Evolutionary conservation across 805 yeast species (phyloP).

Genomic region (Yamadazyma sp.): DNA sequence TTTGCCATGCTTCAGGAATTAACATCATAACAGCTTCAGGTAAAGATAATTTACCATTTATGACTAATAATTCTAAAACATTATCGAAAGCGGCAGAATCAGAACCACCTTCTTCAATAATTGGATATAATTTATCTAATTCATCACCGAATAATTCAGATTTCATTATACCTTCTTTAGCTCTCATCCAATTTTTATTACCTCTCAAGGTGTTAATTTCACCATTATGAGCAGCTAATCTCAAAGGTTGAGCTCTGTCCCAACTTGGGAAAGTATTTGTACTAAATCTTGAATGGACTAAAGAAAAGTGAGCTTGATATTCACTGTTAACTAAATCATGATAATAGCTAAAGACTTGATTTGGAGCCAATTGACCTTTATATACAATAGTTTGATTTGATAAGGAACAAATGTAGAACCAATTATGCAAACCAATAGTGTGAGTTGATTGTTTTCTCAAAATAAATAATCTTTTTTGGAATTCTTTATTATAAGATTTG

Average conservation of each 20-base stretch:
- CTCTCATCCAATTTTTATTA: slow-evolving; percentile 98
- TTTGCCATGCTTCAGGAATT: slow-evolving; percentile 98
- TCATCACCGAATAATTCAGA: slow-evolving; percentile 87
- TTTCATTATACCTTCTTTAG: slow-evolving; percentile 95
- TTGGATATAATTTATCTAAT: slow-evolving; percentile 85
- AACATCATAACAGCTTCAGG: slow-evolving; percentile 97
- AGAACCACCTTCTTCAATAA: slow-evolving; percentile 97
- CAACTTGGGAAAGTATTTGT: slow-evolving; percentile 99
- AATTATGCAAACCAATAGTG: slow-evolving; percentile 89
- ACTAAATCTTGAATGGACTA: slow-evolving; percentile 95
- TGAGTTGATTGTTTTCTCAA: slow-evolving; percentile 87
- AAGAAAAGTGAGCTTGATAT: slow-evolving; percentile 91
- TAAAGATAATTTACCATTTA: slow-evolving; percentile 85
- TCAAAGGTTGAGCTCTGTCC: slow-evolving; percentile 98
- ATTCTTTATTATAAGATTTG: slow-evolving; percentile 53
- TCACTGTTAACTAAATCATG: slow-evolving; percentile 89
- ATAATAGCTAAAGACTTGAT: slow-evolving; percentile 92
- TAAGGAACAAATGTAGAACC: slow-evolving; percentile 96
- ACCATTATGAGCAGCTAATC: slow-evolving; percentile 98
- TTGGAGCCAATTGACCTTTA: slow-evolving; percentile 96
- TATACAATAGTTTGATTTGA: slow-evolving; percentile 88
- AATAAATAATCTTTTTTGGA: slow-evolving; percentile 81
- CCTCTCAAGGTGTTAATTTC: slow-evolving; percentile 97
- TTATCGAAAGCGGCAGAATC: slow-evolving; percentile 98
- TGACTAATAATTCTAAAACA: slow-evolving; percentile 85